Percentiles rank a stretch among this genome's conserved stretches.
Evolutionary conservation across 2,329 filamentous ascomycete species (phyloP).

Genomic region (Ilyonectria destructans): DNA sequence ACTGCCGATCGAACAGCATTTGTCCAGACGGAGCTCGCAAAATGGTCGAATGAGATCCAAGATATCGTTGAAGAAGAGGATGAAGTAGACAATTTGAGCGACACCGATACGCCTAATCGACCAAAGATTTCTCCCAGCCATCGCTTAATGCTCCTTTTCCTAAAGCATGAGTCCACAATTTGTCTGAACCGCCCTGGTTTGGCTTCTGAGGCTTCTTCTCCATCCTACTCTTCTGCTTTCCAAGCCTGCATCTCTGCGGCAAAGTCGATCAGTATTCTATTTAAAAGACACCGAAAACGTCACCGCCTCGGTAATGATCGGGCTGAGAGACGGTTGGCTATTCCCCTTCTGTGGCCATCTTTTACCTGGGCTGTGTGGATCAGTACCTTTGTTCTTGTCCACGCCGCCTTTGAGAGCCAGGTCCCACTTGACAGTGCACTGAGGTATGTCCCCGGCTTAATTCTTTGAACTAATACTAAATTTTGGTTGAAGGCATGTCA

Average conservation of each 20-base stretch:
- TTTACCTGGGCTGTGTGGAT: conserved; percentile 71
- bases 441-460: conserved; percentile 50
- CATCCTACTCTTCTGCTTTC: conserved; percentile 64
- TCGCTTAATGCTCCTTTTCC: conserved; percentile 59
- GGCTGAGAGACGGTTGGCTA: conserved; percentile 24
- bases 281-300: conserved; percentile 51
- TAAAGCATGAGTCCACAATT: conserved; percentile 67
- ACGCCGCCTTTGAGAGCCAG: conserved; percentile 64
- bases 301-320: conserved; percentile 33
- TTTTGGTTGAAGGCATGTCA: conserved; percentile 44
- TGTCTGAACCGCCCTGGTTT: conserved; percentile 67
- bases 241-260: conserved; percentile 68
- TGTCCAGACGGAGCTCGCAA: conserved; percentile 65
- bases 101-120: conserved; percentile 18
- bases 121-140: conserved; percentile 54
- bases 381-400: conserved; percentile 66
- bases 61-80: conserved; percentile 62
- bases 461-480: background rate
- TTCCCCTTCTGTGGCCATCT: conserved; percentile 64
- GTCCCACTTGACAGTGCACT: conserved; percentile 57
- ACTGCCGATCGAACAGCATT: conserved; percentile 60
- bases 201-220: conserved; percentile 60
- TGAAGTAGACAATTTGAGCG: conserved; percentile 14
- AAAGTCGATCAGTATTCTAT: conserved; percentile 61
- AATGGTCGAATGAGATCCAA: conserved; percentile 70